Conservation (phyloP, 1,284 basidiomycete species). For the Fistulinella cinereoalba region DNA sequence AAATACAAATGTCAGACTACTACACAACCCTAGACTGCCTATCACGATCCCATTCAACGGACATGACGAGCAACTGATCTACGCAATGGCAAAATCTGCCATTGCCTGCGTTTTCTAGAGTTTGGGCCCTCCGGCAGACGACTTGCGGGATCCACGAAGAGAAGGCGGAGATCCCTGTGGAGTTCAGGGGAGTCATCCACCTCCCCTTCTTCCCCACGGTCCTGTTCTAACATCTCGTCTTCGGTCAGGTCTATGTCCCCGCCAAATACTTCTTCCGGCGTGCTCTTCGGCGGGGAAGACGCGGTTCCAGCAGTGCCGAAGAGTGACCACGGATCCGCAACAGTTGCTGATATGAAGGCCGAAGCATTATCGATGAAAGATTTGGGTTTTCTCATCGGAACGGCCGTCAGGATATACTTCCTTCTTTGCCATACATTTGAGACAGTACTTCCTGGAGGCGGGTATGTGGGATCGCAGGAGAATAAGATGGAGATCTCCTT, state of each 20-base stretch:
- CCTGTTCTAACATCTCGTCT: conserved; percentile 73
- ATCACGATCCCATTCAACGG: conserved; percentile 8
- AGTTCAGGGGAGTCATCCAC: conserved; percentile 66
- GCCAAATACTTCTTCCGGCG: conserved; percentile 61
- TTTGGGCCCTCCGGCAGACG: conserved; percentile 17
- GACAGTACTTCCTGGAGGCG: conserved; percentile 32
- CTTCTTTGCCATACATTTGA: conserved; percentile 55
- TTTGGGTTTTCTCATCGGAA: conserved; percentile 64
- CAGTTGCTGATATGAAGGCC: conserved; percentile 54
- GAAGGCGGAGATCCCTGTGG: conserved; percentile 41
- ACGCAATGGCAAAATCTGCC: conserved; percentile 29
- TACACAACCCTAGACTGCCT: no score
- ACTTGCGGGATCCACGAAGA: conserved; percentile 28
- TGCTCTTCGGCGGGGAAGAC: conserved; percentile 38
- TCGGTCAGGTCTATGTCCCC: conserved; percentile 69
- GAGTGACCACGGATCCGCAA: conserved; percentile 50
- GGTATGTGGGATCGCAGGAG: conserved; percentile 59
- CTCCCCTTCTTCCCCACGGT: conserved; percentile 71
- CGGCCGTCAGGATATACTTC: conserved; percentile 58
- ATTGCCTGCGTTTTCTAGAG: conserved; percentile 31
- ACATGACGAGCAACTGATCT: conserved; percentile 21
- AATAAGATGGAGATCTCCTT: conserved; percentile 62
- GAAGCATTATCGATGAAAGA: conserved; percentile 69
- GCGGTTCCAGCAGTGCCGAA: conserved; percentile 41
- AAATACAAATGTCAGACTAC: no score